Evolutionary conservation across 1,284 basidiomycete genomes (phyloP), one percentile per base, ranked within the genome.

Genomic region (Phylloboletellus chloephorus): DNA sequence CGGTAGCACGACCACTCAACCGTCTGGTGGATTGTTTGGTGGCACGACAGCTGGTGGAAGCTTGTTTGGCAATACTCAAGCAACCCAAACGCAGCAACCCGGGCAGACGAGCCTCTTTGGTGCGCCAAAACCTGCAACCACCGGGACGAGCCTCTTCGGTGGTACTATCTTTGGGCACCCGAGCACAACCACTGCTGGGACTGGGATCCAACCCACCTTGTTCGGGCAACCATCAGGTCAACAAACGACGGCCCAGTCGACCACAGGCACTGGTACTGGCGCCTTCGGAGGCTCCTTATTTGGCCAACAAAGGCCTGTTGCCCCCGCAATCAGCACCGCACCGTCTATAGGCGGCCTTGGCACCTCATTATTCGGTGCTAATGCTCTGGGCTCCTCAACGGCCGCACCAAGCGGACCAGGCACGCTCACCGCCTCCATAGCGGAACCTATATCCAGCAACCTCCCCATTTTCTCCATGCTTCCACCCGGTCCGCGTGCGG

Each of bases 401-500:
- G 57, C 60, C 13, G 60, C 62, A 41, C 63, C 66, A 32, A 66
- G 60, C 29, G 63, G 68, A 17, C 76, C 79, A 57, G 73, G 76
- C 10, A 67, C 72, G 0, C 68, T 94, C 41, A 87, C 80, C 10
- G 87, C 90, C 0, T 92, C 90, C 8, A 88, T 98, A 56, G 84
- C 87, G 34, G 83, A 92, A 58, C 93, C 95, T 0, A 93, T 98
- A 59, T 88, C 87, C 30, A 76, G 80, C 44, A 92, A 89, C 57
- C 68, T 88, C 28, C 80, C 83, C 2, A 79, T 87, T 33, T 87
- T 86, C 53, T 77, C 74, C 39, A 72, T 88, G 70, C 75, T 88
- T 23, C 78, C 82, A 16, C 73, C 80, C 16, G 79, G 80, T 15
- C 79, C 82, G 4, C 77, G 77, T 28, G 69, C 78, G 2, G 61